A percentile compares a stretch with the other conserved stretches of the same genome.
Evolutionary conservation across 2,329 filamentous ascomycete genomes (phyloP).

Genomic region (Cercospora zeae-maydis): DNA sequence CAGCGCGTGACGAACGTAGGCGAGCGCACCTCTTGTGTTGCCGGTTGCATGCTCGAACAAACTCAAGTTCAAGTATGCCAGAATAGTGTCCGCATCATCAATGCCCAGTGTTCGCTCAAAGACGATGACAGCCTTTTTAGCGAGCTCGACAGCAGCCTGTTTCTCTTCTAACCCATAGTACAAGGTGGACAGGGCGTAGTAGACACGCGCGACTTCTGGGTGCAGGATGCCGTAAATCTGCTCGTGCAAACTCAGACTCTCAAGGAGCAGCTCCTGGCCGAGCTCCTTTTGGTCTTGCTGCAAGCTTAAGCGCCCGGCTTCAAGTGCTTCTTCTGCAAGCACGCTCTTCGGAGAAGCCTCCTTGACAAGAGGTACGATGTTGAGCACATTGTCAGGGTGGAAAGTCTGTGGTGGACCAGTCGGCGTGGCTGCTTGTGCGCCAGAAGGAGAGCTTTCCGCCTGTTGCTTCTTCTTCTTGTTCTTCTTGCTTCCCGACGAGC

Average conservation of each 20-base stretch:
- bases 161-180: conserved; percentile 99
- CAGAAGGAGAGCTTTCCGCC: conserved; percentile 48
- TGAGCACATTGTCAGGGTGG: conserved; percentile 77
- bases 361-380: conserved; percentile 91
- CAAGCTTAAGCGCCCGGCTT: conserved; percentile 94
- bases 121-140: conserved; percentile 93
- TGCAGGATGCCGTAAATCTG: conserved; percentile 98
- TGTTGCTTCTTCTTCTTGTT: conserved; percentile 60
- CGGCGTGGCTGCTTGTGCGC: conserved; percentile 39
- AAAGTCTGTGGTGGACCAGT: conserved; percentile 61
- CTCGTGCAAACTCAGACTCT: conserved; percentile 92
- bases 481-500: conserved; percentile 35
- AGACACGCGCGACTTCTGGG: conserved; percentile 90
- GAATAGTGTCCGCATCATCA: conserved; percentile 87
- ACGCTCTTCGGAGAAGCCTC: conserved; percentile 87
- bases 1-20: conserved; percentile 87
- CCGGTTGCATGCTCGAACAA: conserved; percentile 90
- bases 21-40: conserved; percentile 82
- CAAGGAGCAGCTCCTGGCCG: conserved; percentile 90
- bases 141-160: conserved; percentile 88
- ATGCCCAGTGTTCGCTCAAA: conserved; percentile 90
- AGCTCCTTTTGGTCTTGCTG: conserved; percentile 93
- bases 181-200: conserved; percentile 90
- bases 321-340: conserved; percentile 89
- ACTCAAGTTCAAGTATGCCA: conserved; percentile 93